Evolutionary conservation across 352 stramenopile species (phyloP), one percentile per base, ranked within the genome.

Genomic region (Globisporangium megalacanthum): DNA sequence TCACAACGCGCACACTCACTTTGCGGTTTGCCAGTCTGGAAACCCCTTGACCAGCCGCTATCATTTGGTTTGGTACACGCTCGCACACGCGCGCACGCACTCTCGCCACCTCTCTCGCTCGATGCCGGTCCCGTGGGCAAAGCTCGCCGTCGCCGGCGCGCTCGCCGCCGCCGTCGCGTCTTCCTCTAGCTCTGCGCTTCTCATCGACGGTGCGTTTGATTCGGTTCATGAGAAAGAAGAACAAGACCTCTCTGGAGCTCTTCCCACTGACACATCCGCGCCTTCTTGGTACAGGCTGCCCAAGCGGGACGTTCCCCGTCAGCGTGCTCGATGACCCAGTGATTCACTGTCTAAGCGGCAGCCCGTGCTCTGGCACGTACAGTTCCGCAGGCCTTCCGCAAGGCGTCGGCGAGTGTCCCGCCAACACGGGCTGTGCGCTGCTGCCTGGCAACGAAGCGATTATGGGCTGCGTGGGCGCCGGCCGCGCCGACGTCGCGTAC

Each of bases 281-380:
- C 15, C 17, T 17, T 5, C 37, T 44, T 44, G 11, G 0, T 17
- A 6, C 46, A 91, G 79, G 66, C 22, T 91, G 81, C 49, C 37
- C 61, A 6, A 53, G 59, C 13, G 69, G 71, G 41, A 65, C 73
- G 66, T 86, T 65, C 60, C 78, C 79, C 1, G 79, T 91, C 5
- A 88, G 77, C 64, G 77, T 91, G 7, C 64, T 89, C 54, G 81
- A 87, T 39, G 68, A 85, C 3, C 56, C 70, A 1, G 54, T 64
- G 25, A 67, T 88, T 19, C 65, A 83, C 56, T 91, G 81, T 56
- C 61, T 89, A 25, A 49, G 68, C n/a, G 58, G 65, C 9, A 55
- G 58, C 17, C 81, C 81, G 7, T 91, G 81, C 54, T 88, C 79
- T 0, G 81, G 81, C 22, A 79, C 75, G 20, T 87, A 88, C 55